phyloP scores from a whole-genome alignment of 306 rosid species.

The Adenanthera pavonina region DNA sequence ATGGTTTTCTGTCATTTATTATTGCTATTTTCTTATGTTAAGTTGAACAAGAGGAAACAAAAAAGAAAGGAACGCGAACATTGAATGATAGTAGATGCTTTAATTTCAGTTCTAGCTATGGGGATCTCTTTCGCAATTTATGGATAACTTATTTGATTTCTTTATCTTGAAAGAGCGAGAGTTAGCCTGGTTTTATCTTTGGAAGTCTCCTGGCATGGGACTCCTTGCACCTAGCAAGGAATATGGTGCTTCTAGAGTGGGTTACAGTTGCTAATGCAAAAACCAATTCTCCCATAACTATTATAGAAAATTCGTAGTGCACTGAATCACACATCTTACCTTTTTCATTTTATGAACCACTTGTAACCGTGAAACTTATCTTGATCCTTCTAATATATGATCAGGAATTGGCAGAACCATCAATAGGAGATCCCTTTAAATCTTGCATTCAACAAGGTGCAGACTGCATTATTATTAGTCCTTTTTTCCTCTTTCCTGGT shows the following conservation, averaged over 20 bases:
- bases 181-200: conserved; percentile 1
- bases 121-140: conserved; percentile 11
- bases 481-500: conserved; percentile 90
- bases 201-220: not conserved
- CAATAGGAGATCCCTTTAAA: conserved; percentile 67
- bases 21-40: not conserved
- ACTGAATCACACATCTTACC: not conserved
- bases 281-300: no score
- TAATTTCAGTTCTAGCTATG: not conserved
- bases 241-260: not conserved
- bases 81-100: conserved; percentile 22
- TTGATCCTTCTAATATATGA: conserved; percentile 14
- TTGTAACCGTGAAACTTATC: not conserved
- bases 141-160: not conserved
- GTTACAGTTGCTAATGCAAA: not conserved
- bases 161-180: not conserved
- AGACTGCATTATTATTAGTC: conserved; percentile 64
- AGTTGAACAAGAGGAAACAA: not conserved
- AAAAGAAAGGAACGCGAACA: not conserved
- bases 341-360: conserved; percentile 22
- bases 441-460: conserved; percentile 78
- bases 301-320: not conserved
- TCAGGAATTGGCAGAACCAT: conserved; percentile 91
- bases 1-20: conserved; percentile 50
- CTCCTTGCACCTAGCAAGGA: not conserved